Percentiles rank a stretch among this genome's conserved stretches.
These are phyloP conservation scores for Beta corolliflora DNA, from an alignment of 179 eudicot genomes.

Conservation along the genomic window DNA sequence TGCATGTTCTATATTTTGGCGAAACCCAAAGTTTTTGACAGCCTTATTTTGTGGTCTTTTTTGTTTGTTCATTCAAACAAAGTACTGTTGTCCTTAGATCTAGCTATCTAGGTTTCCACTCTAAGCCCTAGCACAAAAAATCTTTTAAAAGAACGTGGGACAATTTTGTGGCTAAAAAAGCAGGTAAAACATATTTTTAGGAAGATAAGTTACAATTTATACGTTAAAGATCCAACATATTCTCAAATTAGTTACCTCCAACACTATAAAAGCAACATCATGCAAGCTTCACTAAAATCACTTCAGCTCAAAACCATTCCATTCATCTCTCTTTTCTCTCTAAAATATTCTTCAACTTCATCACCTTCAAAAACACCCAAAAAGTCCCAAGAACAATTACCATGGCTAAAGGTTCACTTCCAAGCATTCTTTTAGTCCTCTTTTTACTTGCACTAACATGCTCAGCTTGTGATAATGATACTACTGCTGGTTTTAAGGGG, in stretches of 20 bases:
- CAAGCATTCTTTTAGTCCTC: not conserved
- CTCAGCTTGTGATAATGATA: not conserved
- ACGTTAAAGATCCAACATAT: not conserved
- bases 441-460: not conserved
- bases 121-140: no score
- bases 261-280: not conserved
- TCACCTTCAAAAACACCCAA: not conserved
- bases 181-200: not conserved
- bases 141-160: no score
- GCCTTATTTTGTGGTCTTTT: no score
- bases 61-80: no score
- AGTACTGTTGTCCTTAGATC: no score
- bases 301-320: not conserved
- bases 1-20: no score
- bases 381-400: not conserved
- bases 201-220: not conserved
- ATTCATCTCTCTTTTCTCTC: no score
- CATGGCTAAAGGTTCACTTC: not conserved
- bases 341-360: no score
- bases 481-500: not conserved
- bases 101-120: no score
- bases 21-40: no score
- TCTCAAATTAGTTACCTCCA: conserved; percentile 1
- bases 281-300: not conserved
- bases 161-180: no score